Percentiles rank a stretch among this genome's conserved stretches.
These are phyloP conservation scores for Sporisorium iseilematis-ciliati DNA, from an alignment of 1,284 basidiomycete genomes.

Conservation along the genomic window DNA sequence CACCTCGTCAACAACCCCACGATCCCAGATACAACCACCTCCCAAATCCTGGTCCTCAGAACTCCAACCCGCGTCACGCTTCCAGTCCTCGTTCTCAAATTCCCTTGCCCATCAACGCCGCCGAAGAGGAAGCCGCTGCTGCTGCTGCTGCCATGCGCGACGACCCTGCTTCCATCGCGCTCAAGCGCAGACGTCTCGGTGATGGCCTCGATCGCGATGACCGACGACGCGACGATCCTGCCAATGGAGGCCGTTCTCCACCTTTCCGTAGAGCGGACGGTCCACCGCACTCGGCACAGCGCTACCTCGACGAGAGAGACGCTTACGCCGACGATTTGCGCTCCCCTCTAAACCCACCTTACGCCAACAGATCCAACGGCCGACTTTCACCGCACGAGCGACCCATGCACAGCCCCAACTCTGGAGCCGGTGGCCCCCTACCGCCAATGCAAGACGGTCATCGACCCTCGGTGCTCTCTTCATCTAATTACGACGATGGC, in stretches of 20 bases:
- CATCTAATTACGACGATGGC: constrained; percentile 38
- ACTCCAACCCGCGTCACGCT: constrained; percentile 16
- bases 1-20: constrained; percentile 23
- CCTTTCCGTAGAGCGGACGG: constrained; percentile 36
- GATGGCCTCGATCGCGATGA: constrained; percentile 41
- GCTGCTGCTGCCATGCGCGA: constrained; percentile 32
- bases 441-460: constrained; percentile 47
- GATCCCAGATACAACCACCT: constrained; percentile 35
- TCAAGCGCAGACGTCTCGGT: constrained; percentile 46
- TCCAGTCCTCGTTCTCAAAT: constrained; percentile 37
- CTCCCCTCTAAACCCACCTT: constrained; percentile 35
- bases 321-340: constrained; percentile 39
- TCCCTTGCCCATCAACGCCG: constrained; percentile 16
- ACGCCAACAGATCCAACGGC: constrained; percentile 33
- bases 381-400: constrained; percentile 36
- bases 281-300: constrained; percentile 25
- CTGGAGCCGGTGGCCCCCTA: constrained; percentile 25
- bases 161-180: constrained; percentile 28
- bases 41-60: constrained; percentile 9
- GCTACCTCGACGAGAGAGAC: constrained; percentile 44
- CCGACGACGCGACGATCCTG: constrained; percentile 34
- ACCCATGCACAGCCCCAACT: constrained; percentile 34
- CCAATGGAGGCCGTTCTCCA: constrained; percentile 33
- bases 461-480: constrained; percentile 41
- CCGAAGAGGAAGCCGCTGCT: constrained; percentile 21